A percentile compares a stretch with the other conserved stretches of the same genome.
phyloP scores from a whole-genome alignment of 768 basidiomycete species.

The Lactifluus rugatus region DNA sequence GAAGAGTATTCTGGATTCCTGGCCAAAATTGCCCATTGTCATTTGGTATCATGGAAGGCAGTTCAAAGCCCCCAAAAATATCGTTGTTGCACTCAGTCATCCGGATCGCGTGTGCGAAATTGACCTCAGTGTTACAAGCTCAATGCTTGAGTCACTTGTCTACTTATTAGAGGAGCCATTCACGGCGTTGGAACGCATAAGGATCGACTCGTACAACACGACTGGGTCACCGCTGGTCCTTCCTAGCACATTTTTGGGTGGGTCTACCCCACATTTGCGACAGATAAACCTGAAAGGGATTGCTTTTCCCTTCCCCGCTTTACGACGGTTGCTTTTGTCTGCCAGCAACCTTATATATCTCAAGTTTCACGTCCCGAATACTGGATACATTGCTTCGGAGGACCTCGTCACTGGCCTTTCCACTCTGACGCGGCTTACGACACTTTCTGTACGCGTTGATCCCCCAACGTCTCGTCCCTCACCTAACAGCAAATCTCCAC shows the following conservation, averaged over 20 bases:
- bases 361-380: neutral
- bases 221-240: constrained; percentile 26
- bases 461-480: neutral
- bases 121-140: neutral
- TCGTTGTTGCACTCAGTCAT: neutral
- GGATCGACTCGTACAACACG: constrained; percentile 26
- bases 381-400: neutral
- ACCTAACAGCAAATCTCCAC: neutral
- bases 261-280: neutral
- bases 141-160: constrained; percentile 16
- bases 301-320: neutral
- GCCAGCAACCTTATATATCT: neutral
- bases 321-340: neutral
- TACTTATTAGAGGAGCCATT: constrained; percentile 24
- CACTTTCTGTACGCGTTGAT: neutral
- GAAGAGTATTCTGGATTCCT: neutral
- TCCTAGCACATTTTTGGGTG: neutral
- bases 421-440: neutral
- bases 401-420: neutral
- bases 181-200: constrained; percentile 6
- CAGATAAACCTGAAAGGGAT: neutral
- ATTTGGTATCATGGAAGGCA: neutral
- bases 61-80: no score
- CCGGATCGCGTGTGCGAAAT: neutral
- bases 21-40: neutral